phyloP scores from a whole-genome alignment of 2,329 filamentous ascomycete species.

The Fusarium torreyae region DNA sequence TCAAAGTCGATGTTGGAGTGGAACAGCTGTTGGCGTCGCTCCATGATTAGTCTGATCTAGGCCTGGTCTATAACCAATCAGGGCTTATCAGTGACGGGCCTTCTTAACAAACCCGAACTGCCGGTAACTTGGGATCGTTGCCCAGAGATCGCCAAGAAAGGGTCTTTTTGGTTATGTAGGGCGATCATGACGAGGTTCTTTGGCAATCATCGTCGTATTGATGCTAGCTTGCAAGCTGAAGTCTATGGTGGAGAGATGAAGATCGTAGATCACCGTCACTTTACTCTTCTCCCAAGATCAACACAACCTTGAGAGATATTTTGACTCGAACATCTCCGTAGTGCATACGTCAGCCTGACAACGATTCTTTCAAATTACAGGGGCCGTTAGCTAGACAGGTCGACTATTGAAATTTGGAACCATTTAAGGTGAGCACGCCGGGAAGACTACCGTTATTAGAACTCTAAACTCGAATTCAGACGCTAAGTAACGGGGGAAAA shows the following conservation, averaged over 20 bases:
- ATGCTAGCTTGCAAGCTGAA: neutral
- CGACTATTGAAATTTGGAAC: constrained; percentile 3
- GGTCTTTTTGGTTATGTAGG: neutral
- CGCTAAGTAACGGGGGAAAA: neutral
- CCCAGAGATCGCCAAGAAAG: neutral
- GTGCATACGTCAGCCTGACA: neutral
- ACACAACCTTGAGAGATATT: neutral
- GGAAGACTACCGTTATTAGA: neutral
- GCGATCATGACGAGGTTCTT: neutral
- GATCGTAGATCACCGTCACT: neutral
- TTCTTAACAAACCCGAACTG: neutral
- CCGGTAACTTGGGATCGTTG: neutral
- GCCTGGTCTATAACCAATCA: constrained; percentile 1
- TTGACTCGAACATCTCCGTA: neutral
- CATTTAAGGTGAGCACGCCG: neutral
- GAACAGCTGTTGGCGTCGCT: neutral
- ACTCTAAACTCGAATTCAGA: too few relatives aligned
- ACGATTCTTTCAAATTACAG: neutral
- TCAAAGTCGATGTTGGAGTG: neutral
- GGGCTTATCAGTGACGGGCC: neutral
- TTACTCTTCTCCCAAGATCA: neutral
- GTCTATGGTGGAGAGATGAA: neutral
- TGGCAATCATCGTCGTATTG: neutral
- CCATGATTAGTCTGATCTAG: neutral
- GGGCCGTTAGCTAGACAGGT: neutral